Base-by-base conservation (phyloP, 108 stramenopile genomes). In the Fragilaria radians region DNA sequence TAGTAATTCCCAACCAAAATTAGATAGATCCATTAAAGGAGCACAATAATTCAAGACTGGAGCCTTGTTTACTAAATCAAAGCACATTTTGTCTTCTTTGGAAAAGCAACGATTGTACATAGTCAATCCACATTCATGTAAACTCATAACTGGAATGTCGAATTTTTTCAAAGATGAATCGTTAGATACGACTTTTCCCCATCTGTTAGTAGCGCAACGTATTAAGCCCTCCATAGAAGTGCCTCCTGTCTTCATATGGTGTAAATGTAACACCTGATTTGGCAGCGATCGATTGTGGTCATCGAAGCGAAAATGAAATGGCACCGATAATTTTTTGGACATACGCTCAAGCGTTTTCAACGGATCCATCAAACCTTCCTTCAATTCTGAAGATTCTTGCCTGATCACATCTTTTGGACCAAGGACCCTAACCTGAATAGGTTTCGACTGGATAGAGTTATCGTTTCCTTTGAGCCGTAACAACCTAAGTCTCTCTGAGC, bases 161-260 rank as follows among this genome's bases (percentile, higher is more conserved):
- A 33, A 23, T 55, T 42, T 64, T 36, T n/a, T n/a, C n/a, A n/a
- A n/a, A n/a, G n/a, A n/a, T n/a, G 36, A 42, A 11, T 7, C 36
- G 7, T 42, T 14, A 42, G 14, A 7, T 7, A 42, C 11, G 36
- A 42, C 50, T 29, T 59, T 28, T 31, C 45, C 47, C 51, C 66
- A 65, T n/a, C 88, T 75, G 9, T 57, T 47, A 0, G 76, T 28
- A 14, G 77, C 81, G 48, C 89, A 90, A 1, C 66, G 56, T 19
- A 90, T 59, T 28, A 83, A 23, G 11, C 54, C 29, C 33, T 83
- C 77, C 17, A 90, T 57, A 55, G 65, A 71, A 5, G 86, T 88
- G 19, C 86, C 86, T 33, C 82, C 86, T 27, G 86, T 83, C 64
- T 88, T 88, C 86, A 88, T 88, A 70, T 90, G 82, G 58, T 90